Conservation (phyloP, 306 rosid species). For the Astragalus membranaceus region DNA sequence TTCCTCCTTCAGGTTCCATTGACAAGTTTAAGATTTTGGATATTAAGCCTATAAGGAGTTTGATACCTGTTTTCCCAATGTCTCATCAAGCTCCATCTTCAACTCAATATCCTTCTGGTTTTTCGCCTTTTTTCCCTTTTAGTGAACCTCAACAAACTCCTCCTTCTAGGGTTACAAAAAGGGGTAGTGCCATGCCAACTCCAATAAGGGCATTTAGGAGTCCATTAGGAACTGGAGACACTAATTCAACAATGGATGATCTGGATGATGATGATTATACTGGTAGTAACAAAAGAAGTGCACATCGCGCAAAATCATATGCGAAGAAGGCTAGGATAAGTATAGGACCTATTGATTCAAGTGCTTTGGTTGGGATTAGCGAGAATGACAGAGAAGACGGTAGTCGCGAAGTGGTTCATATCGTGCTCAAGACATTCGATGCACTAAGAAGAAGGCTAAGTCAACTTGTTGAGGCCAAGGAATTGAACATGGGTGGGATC, state of each 20-base stretch:
- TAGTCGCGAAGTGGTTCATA: conserved; percentile 39
- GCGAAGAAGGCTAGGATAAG: conserved; percentile 22
- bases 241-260: conserved; percentile 12
- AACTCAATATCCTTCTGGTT: conserved; percentile 38
- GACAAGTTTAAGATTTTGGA: conserved; percentile 54
- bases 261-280: background rate
- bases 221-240: conserved; percentile 21
- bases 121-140: conserved; percentile 52
- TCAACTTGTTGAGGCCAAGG: conserved; percentile 59
- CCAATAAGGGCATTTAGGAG: conserved; percentile 20
- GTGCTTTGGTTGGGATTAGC: conserved; percentile 31
- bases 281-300: conserved; percentile 11
- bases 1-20: conserved; percentile 37
- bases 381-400: conserved; percentile 36
- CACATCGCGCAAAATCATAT: conserved; percentile 4
- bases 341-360: background rate
- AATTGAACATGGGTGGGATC: conserved; percentile 23
- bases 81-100: conserved; percentile 25
- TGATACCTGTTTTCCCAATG: conserved; percentile 46
- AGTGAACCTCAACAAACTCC: conserved; percentile 31
- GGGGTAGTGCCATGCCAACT: conserved; percentile 19
- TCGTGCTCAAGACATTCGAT: conserved; percentile 42
- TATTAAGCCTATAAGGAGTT: conserved; percentile 53
- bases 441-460: conserved; percentile 51
- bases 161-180: background rate